Base-by-base conservation (phyloP, 768 basidiomycete genomes). In the Boletus rubropictus region DNA sequence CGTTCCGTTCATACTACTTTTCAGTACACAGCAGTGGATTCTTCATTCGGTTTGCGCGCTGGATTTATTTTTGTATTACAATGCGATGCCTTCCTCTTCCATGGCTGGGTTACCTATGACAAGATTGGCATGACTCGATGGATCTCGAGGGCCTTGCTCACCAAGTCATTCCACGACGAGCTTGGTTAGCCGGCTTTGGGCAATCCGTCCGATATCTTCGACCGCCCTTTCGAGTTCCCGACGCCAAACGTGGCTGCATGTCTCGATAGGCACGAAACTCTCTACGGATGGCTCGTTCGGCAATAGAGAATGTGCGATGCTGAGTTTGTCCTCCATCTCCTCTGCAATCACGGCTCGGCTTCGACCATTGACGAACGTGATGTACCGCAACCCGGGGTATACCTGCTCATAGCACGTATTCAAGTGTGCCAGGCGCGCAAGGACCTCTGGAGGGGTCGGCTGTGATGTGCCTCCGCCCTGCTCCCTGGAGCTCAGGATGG, bases 301-400 rank as follows among this genome's bases (percentile, higher is more conserved):
- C 20, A 70, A 75, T 41, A 79, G 57, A 12, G 78, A 78, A 61
- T 77, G 79, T 40, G 66, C 60, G 12, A 81, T 60, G 4, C 69
- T 74, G 28, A 94, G 69, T 44, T 71, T 72, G 47, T 72, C 73
- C 64, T 93, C 89, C 76, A 96, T 85, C 69, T 93, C 89, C 54
- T 80, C 74, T 32, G 79, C 82, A 55, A 96, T 83, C 38, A 64
- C 75, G 28, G 75, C 76, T 32, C 91, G 73, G 50, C 78, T 78
- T 49, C 92, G 77, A 28, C 89, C 89, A 58, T 92, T 90, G 33
- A 95, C 93, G 59, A 93, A 96, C 5, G 90, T 93, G 68, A 96
- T 89, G 60, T 91, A 95, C 17, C 87, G 76, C 53, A 96, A 62
- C 3, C 85, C 82, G 0, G 85, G 81, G 58, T 84, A 95, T 44